These are phyloP conservation scores for Trametes villosa DNA, from an alignment of 768 basidiomycete species.

Conservation along the genomic window DNA sequence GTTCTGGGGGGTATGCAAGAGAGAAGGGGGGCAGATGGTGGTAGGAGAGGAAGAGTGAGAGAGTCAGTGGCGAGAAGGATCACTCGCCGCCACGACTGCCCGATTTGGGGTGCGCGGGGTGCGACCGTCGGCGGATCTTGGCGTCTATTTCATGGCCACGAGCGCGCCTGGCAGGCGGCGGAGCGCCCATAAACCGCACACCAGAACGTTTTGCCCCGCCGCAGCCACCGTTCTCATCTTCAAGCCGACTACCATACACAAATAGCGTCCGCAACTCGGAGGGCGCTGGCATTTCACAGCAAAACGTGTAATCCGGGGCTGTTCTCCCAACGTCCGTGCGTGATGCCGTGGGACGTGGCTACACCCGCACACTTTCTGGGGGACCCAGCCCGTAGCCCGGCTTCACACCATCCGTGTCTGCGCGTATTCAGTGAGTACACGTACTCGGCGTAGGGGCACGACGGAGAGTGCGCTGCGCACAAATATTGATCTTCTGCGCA, in stretches of 20 bases:
- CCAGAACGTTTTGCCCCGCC: slow-evolving; percentile 6
- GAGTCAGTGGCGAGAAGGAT: slow-evolving; percentile 3
- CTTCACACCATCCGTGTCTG: slow-evolving; percentile 60
- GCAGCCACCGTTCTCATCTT: not conserved
- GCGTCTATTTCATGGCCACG: slow-evolving; percentile 11
- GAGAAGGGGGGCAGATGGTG: slow-evolving; percentile 13
- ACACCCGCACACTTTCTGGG: slow-evolving; percentile 52
- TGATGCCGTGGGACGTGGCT: not conserved
- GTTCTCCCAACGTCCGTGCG: not conserved
- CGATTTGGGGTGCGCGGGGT: slow-evolving; percentile 3
- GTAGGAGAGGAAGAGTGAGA: not conserved
- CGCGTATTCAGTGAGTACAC: slow-evolving; percentile 4
- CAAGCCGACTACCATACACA: not conserved
- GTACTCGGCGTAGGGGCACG: not conserved
- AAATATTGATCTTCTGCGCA: slow-evolving; percentile 63
- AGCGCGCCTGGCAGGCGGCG: not conserved
- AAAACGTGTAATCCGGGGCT: not conserved
- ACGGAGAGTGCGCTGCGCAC: slow-evolving; percentile 37
- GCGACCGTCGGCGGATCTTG: slow-evolving; percentile 21
- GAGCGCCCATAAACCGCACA: slow-evolving; percentile 11
- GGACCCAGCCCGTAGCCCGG: slow-evolving; percentile 68
- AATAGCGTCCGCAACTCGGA: not conserved
- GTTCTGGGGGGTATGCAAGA: not conserved
- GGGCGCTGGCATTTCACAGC: not conserved
- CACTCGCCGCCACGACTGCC: slow-evolving; percentile 11